Evolutionary conservation across 805 yeast genomes (phyloP).

Genomic region (Myxozyma nipponensis): DNA sequence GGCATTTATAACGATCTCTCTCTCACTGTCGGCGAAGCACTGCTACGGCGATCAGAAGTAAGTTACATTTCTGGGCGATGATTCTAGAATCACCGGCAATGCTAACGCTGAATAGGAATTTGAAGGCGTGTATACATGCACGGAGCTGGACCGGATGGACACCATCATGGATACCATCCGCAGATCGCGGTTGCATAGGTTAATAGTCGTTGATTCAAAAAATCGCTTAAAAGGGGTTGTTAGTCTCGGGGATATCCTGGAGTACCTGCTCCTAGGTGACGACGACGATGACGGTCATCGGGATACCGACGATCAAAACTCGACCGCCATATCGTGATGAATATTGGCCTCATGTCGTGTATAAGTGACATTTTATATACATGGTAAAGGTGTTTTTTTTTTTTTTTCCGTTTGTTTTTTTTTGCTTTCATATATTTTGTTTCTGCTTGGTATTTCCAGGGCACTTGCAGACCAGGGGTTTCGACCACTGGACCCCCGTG

Average conservation of each 20-base stretch:
- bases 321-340: too few relatives aligned
- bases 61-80: neutral
- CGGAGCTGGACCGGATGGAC: slow-evolving; percentile 76
- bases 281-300: neutral
- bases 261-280: slow-evolving; percentile 70
- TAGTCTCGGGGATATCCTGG: slow-evolving; percentile 84
- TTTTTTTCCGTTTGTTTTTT: too few relatives aligned
- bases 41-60: slow-evolving; percentile 78
- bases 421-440: too few relatives aligned
- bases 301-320: too few relatives aligned
- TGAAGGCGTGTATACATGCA: slow-evolving; percentile 96
- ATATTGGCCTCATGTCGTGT: too few relatives aligned
- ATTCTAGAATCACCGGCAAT: neutral
- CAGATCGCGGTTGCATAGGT: slow-evolving; percentile 83
- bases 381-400: too few relatives aligned
- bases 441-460: too few relatives aligned
- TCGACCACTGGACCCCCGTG: too few relatives aligned
- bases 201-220: slow-evolving; percentile 80
- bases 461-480: too few relatives aligned
- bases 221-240: slow-evolving; percentile 72
- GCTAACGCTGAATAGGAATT: slow-evolving; percentile 49
- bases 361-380: too few relatives aligned
- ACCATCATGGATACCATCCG: slow-evolving; percentile 91
- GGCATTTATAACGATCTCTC: slow-evolving; percentile 89
- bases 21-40: slow-evolving; percentile 90